A percentile compares a stretch with the other conserved stretches of the same genome.
Conservation (phyloP, 78 protist genomes). For the Fonticula alba region DNA sequence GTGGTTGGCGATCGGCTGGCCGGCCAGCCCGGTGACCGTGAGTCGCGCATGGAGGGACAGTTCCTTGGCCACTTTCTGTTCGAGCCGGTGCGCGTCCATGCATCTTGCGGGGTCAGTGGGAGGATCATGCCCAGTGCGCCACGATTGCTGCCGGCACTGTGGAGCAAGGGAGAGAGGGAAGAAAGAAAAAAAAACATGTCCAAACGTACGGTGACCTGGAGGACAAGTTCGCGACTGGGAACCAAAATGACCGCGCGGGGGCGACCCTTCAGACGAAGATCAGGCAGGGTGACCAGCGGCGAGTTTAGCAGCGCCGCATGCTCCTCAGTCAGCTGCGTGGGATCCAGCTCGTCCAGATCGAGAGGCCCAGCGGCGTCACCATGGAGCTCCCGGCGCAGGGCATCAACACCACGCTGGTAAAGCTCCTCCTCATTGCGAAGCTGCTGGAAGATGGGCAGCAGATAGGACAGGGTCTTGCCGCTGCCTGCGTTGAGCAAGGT, state of each 20-base stretch:
- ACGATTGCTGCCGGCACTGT: not conserved
- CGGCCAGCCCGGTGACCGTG: constrained; percentile 9
- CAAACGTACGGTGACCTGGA: constrained; percentile 20
- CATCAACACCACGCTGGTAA: too few species aligned
- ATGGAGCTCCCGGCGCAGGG: too few species aligned
- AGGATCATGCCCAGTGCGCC: not conserved
- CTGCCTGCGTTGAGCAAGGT: constrained; percentile 40
- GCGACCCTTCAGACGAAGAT: too few species aligned
- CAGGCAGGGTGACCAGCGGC: too few species aligned
- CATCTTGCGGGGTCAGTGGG: not conserved
- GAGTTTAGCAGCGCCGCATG: too few species aligned
- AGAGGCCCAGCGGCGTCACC: too few species aligned
- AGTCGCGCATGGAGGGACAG: constrained; percentile 12
- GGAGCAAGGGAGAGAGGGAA: too few species aligned
- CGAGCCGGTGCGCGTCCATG: not conserved
- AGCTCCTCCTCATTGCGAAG: constrained; percentile 24
- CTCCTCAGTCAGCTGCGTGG: too few species aligned
- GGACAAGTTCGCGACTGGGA: constrained; percentile 48
- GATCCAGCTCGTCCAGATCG: too few species aligned
- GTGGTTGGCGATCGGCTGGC: constrained; percentile 16
- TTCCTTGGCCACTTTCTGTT: constrained; percentile 14
- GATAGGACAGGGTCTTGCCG: constrained; percentile 60
- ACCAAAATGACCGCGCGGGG: constrained; percentile 45
- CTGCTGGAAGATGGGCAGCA: constrained; percentile 34
- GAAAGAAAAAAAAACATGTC: not conserved